Evolutionary conservation across 2,329 filamentous ascomycete species (phyloP), one percentile per base, ranked within the genome.

Genomic region (Arthrobotrys musiformis): DNA sequence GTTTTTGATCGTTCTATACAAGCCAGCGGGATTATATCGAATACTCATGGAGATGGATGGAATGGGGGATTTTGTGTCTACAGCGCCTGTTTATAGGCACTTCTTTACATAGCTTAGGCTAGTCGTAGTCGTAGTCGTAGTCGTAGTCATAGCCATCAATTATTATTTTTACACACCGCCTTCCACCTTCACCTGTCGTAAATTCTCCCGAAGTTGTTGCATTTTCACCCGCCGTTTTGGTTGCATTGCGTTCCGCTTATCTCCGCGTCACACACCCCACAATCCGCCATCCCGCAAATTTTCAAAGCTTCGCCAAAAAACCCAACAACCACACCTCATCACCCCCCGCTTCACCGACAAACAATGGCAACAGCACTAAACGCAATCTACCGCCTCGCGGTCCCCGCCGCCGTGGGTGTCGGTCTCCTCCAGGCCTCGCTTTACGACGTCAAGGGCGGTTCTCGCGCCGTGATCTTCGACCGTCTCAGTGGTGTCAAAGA

Each of bases 381-480:
- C 82, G 83, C 86, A 79, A 83, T 91, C 82, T 92, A 91, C 85
- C 87, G 87, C 81, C 87, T 87, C 83, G 92, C 92, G 79, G 85
- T 97, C 66, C 94, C 94, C 54, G 87, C 89, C 70, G 89, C 92
- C 77, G 84, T 92, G 80, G 92, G 88, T 81, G 86, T 89, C 81
- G 88, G 89, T 70, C 82, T 94, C 77, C 86, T 89, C 80, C 91
- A 93, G 84, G 88, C 92, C 80, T 93, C 93, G 74, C 89, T 99
- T 79, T 99, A 97, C 90, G 95, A 99, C 85, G 95, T 99, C 83
- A 94, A 93, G 84, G 95, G 95, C 83, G 95, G 95, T 81, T 91
- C 91, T 79, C 90, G 95, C 82, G 95, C 95, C 78, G 94, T 99
- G 85, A 99, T 99, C 86, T 99, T 99, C 87, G 96, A 99, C 87